A percentile compares a stretch with the other conserved stretches of the same genome.
These are phyloP conservation scores for Yamadazyma nakazawae DNA, from an alignment of 805 yeast species.

Conservation along the genomic window DNA sequence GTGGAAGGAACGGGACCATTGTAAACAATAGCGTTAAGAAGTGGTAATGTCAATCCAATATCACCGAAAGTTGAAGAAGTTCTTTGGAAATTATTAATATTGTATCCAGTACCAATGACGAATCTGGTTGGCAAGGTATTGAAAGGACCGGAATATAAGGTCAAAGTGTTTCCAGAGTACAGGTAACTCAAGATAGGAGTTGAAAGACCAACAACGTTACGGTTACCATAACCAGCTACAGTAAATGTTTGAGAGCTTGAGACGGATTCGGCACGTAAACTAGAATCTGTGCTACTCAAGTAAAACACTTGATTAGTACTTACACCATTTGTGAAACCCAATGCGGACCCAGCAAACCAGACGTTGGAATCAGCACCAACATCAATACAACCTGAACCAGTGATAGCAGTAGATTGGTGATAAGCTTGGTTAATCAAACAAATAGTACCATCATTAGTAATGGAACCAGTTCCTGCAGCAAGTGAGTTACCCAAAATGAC, in stretches of 20 bases:
- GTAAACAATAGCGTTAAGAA: constrained; percentile 12
- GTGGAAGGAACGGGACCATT: constrained; percentile 14
- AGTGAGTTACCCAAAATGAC: constrained; percentile 17
- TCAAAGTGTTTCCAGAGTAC: constrained; percentile 22
- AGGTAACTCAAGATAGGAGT: constrained; percentile 6
- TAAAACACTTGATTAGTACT: constrained; percentile 17
- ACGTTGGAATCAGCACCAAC: constrained; percentile 17
- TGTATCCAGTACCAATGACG: constrained; percentile 21
- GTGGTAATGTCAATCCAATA: constrained; percentile 9
- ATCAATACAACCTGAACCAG: constrained; percentile 26
- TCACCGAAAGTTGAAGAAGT: constrained; percentile 11
- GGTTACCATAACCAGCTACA: constrained; percentile 25
- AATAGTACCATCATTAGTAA: constrained; percentile 25
- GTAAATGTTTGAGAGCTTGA: constrained; percentile 16
- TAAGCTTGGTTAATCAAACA: constrained; percentile 24
- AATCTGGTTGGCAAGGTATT: constrained; percentile 9
- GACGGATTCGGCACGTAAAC: constrained; percentile 16
- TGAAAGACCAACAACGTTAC: constrained; percentile 19
- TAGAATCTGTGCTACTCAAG: constrained; percentile 17
- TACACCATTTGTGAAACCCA: constrained; percentile 10
- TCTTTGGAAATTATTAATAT: constrained; percentile 3
- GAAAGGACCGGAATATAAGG: constrained; percentile 8
- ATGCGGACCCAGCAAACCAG: constrained; percentile 9
- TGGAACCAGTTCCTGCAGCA: constrained; percentile 9
- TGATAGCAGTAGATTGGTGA: constrained; percentile 19